Base-by-base conservation (phyloP, 495 filamentous ascomycete genomes). In the Annulohypoxylon moriforme region DNA sequence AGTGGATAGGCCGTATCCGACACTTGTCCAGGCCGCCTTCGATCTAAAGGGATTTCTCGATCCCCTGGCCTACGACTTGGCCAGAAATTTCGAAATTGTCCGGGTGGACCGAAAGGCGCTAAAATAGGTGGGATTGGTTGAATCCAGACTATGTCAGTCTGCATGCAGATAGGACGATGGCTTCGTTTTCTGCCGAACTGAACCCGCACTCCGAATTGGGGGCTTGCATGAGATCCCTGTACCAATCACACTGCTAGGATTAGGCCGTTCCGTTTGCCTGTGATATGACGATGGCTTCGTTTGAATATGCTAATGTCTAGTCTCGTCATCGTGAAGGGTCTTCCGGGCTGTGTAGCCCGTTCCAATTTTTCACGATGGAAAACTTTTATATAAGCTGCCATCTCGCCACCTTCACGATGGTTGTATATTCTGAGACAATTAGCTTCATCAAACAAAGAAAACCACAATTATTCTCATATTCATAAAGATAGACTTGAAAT, bases 281-380 rank as follows among this genome's bases (percentile, higher is more conserved):
- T 58, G 33, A 59, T 66, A 71, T 72, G 69, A 72, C 69, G 69
- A 68, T 72, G 36, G 60, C 69, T 68, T 68, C 64, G 42, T 71
- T 64, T 60, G 69, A 60, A 34, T 60, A 49, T 3, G 29, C 20
- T 58, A 33, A 34, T 59, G 63, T 38, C 50, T 29, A 38, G 69
- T 72, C 64, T 68, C 69, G 69, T 72, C 69, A 72, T 72, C 50
- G 69, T 60, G 64, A 64, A 72, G 46, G 57, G 29, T 25, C 36
- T 27, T 22, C 27, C 34, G 36, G 16, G 55, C 20, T 53, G 44
- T 22, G 18, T 46, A 63, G 22, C 16, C 25, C n/a, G 16, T 46
- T 46, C 27, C 42, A 40, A 47, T 20, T 60, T 56, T 60, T 33
- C 44, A 64, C 60, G 52, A 65, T 68, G 46, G 25, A 52, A 53